Conservation (phyloP, 1,284 basidiomycete species). For the Microbotryum intermedium region DNA sequence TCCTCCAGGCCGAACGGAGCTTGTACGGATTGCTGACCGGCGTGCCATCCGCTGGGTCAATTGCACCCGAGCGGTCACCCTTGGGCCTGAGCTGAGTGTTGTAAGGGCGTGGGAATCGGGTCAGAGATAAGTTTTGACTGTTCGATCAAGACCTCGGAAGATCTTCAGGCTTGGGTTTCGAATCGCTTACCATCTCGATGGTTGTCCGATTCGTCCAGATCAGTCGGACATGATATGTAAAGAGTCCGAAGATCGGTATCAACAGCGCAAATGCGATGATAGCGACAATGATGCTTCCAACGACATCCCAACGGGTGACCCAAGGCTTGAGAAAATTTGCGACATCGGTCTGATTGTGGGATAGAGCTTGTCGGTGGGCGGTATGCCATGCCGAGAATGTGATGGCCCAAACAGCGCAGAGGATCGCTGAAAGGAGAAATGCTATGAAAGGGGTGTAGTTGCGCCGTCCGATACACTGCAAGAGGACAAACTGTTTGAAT, state of each 20-base stretch:
- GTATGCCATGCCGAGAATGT: constrained; percentile 73
- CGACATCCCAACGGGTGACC: constrained; percentile 48
- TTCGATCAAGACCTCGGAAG: neutral
- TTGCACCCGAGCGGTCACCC: constrained; percentile 6
- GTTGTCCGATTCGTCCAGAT: constrained; percentile 77
- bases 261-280: constrained; percentile 63
- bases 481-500: too few species aligned
- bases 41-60: constrained; percentile 15
- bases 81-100: constrained; percentile 17
- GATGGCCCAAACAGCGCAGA: constrained; percentile 63
- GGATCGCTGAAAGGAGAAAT: constrained; percentile 60
- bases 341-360: neutral
- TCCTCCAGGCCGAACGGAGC: neutral
- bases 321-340: neutral
- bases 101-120: too few species aligned
- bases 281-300: constrained; percentile 69
- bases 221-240: constrained; percentile 73
- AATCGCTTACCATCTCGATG: constrained; percentile 68
- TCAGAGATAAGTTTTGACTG: neutral
- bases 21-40: constrained; percentile 4
- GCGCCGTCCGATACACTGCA: constrained; percentile 66
- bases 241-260: constrained; percentile 69
- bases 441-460: constrained; percentile 86
- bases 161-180: neutral
- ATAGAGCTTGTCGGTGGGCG: constrained; percentile 1